These are phyloP conservation scores for Tremellales sp. DNA, from an alignment of 1,284 basidiomycete genomes.

Conservation along the genomic window DNA sequence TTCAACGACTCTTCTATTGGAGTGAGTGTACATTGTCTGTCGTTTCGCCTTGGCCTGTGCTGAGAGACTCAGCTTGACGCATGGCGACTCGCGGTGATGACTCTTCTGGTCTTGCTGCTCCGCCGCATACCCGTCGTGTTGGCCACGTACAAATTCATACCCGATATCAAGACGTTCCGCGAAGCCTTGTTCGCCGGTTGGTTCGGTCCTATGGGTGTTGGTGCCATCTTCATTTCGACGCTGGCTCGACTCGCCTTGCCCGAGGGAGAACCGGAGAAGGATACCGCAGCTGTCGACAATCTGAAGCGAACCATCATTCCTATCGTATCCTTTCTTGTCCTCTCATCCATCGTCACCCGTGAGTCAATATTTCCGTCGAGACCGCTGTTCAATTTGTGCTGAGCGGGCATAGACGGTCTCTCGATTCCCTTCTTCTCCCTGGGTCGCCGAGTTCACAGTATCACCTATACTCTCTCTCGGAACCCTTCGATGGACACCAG, in stretches of 20 bases:
- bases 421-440: conserved; percentile 91
- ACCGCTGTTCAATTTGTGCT: too few relatives aligned
- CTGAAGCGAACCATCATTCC: conserved; percentile 76
- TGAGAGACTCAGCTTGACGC: conserved; percentile 55
- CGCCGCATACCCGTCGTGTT: conserved; percentile 80
- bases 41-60: neutral
- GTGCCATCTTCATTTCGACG: conserved; percentile 85
- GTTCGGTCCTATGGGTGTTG: conserved; percentile 86
- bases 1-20: conserved; percentile 53
- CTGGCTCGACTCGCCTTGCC: conserved; percentile 70
- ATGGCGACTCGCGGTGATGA: conserved; percentile 78
- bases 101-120: conserved; percentile 70
- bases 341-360: conserved; percentile 80
- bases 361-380: conserved; percentile 38
- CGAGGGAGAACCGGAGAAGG: conserved; percentile 50
- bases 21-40: neutral
- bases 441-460: conserved; percentile 78
- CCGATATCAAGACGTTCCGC: conserved; percentile 84
- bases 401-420: conserved; percentile 70
- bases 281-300: conserved; percentile 59
- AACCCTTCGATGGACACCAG: conserved; percentile 56
- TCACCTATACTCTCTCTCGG: conserved; percentile 79
- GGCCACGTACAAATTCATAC: conserved; percentile 79
- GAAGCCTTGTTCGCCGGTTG: conserved; percentile 78
- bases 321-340: conserved; percentile 84